phyloP scores from a whole-genome alignment of 2,329 filamentous ascomycete genomes.

The Cordyceps militaris region DNA sequence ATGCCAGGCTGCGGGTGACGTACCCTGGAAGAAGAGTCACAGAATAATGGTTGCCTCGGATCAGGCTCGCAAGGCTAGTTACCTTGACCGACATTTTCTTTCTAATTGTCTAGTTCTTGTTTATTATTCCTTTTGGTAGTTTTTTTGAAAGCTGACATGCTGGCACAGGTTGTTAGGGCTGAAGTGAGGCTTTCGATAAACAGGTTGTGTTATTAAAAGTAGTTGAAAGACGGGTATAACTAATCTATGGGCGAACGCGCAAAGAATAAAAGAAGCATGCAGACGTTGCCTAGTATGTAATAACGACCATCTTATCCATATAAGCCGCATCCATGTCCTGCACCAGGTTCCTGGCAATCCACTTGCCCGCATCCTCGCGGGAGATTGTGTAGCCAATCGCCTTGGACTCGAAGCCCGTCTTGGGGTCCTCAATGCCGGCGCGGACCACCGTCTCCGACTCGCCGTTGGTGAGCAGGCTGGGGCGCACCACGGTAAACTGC shows the following conservation, averaged over 20 bases:
- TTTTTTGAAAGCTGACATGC: not conserved
- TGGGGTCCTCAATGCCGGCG: slow-evolving; percentile 34
- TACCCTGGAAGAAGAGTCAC: not conserved
- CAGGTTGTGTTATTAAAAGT: not conserved
- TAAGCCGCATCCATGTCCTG: slow-evolving; percentile 21
- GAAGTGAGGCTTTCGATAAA: not conserved
- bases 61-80: not conserved
- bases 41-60: not conserved
- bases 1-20: not conserved
- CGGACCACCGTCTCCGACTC: slow-evolving; percentile 24
- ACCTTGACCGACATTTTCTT: not conserved
- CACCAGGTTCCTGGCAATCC: slow-evolving; percentile 37
- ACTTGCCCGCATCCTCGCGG: slow-evolving; percentile 40
- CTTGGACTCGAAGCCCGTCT: slow-evolving; percentile 23
- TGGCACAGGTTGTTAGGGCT: not conserved
- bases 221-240: not conserved
- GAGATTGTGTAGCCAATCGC: slow-evolving; percentile 41
- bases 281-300: slow-evolving; percentile 26
- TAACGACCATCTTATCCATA: slow-evolving; percentile 28
- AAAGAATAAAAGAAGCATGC: not conserved
- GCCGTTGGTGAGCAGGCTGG: slow-evolving; percentile 30
- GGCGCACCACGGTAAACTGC: slow-evolving; percentile 30
- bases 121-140: not conserved
- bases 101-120: not conserved
- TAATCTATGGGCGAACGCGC: not conserved